Percentiles rank a stretch among this genome's conserved stretches.
Conservation (phyloP, 2,329 filamentous ascomycete genomes). For the Colletotrichum caudatum region DNA sequence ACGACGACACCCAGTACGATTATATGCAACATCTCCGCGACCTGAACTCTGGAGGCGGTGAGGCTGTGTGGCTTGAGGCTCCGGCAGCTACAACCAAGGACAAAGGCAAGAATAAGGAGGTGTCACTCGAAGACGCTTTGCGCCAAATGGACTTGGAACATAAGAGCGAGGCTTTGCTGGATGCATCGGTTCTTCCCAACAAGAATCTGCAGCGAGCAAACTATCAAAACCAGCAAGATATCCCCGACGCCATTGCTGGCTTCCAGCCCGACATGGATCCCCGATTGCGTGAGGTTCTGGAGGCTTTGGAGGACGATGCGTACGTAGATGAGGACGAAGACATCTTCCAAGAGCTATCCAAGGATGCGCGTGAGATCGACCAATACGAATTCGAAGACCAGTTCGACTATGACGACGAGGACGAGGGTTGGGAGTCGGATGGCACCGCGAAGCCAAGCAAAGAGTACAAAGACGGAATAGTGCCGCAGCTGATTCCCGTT, state of each 20-base stretch:
- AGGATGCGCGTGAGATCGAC: conserved; percentile 79
- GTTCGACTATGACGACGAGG: conserved; percentile 68
- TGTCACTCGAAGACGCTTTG: conserved; percentile 86
- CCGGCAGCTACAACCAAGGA: conserved; percentile 68
- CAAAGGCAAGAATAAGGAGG: conserved; percentile 75
- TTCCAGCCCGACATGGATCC: conserved; percentile 99
- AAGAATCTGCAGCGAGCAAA: conserved; percentile 81
- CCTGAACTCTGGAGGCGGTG: conserved; percentile 78
- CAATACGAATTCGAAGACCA: conserved; percentile 81
- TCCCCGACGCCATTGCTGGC: conserved; percentile 90
- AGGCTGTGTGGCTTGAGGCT: conserved; percentile 87
- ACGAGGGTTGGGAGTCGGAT: conserved; percentile 95
- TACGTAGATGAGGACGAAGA: conserved; percentile 92
- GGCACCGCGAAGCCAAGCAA: conserved; percentile 83
- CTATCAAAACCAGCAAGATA: conserved; percentile 92
- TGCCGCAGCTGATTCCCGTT: conserved; percentile 61
- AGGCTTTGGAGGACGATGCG: conserved; percentile 94
- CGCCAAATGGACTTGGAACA: conserved; percentile 69
- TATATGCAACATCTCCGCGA: conserved; percentile 99
- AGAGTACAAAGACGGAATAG: conserved; percentile 64
- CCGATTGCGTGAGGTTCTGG: conserved; percentile 86
- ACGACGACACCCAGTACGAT: conserved; percentile 94
- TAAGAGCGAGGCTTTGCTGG: conserved; percentile 70
- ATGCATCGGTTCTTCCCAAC: conserved; percentile 80
- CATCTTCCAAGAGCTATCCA: conserved; percentile 80